These are phyloP conservation scores for Pseudofabraea citricarpa DNA, from an alignment of 2,329 filamentous ascomycete genomes.

Conservation along the genomic window DNA sequence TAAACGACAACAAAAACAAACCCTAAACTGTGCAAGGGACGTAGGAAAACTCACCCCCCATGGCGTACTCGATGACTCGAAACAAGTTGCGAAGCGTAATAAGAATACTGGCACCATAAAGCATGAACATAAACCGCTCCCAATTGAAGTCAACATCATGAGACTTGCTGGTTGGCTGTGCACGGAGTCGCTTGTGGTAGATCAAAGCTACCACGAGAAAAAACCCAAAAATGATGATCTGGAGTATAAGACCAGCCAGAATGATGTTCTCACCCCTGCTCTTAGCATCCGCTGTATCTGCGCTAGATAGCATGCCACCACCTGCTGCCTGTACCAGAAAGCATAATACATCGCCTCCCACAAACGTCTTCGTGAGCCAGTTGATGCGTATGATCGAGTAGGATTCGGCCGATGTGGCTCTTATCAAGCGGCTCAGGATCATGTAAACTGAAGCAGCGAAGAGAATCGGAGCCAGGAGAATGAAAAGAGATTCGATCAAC, in stretches of 20 bases:
- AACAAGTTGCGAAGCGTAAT: not conserved
- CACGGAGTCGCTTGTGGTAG: slow-evolving; percentile 36
- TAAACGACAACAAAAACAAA: not conserved
- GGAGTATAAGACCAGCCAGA: slow-evolving; percentile 40
- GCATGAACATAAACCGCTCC: slow-evolving; percentile 7
- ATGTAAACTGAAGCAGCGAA: slow-evolving; percentile 36
- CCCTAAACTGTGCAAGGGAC: too few relatives aligned
- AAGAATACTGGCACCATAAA: slow-evolving; percentile 3
- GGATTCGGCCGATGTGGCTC: slow-evolving; percentile 28
- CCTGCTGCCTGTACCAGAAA: slow-evolving; percentile 38
- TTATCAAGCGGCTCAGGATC: slow-evolving; percentile 31
- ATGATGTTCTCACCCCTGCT: slow-evolving; percentile 36
- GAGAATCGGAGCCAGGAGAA: slow-evolving; percentile 32
- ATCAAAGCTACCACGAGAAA: slow-evolving; percentile 38
- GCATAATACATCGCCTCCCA: slow-evolving; percentile 37
- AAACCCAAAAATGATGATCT: slow-evolving; percentile 44
- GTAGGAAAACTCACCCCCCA: not conserved
- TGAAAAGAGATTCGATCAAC: slow-evolving; percentile 30
- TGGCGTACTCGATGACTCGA: not conserved
- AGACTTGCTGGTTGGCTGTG: not conserved
- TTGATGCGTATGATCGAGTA: slow-evolving; percentile 32
- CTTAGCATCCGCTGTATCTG: slow-evolving; percentile 11
- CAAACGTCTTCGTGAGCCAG: slow-evolving; percentile 42
- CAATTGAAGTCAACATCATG: slow-evolving; percentile 13
- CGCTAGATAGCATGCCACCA: slow-evolving; percentile 24